Evolutionary conservation across 495 filamentous ascomycete species (phyloP), one percentile per base, ranked within the genome.

Genomic region (Tuber umbilicatum): DNA sequence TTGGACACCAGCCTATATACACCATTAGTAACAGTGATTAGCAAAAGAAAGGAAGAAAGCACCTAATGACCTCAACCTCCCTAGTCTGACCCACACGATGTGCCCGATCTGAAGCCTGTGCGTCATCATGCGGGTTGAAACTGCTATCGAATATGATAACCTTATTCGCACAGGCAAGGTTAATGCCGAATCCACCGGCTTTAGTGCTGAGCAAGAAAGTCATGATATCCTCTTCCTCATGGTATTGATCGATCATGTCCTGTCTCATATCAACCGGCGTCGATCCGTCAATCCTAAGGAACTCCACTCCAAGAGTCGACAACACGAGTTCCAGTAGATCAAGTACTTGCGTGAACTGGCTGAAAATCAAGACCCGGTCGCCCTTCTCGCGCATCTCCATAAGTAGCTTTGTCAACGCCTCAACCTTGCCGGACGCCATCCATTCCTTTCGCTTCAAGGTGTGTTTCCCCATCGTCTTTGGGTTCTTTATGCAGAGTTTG

Each of bases 101-200:
- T 1, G 95, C 95, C 31, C 95, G 91, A 81, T 99, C 97, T 84
- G 97, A 94, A 0, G 95, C 95, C 83, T 99, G 95, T 1, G 95
- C 87, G 81, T 99, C 95, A 73, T 97, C 94, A 83, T 99, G 95
- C 0, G 95, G 95, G 79, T 99, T 99, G 84, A 98, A 97, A 41
- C 88, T 91, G 71, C 91, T 92, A 83, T 99, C 95, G 81, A 98
- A 97, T 80, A 99, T 94, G 83, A 99, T 89, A 75, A 99, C 94
- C 85, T 97, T 97, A 85, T 98, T 98, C 4, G 95, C 96, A 64
- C 90, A 92, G 19, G 93, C 93, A 43, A 99, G 83, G 84, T 99
- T 99, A 84, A 99, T 97, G 23, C 95, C 95, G 4, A 94, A 93
- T 47, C 95, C 95, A 31, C 95, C 95, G 14, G 95, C 93, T 75